These are phyloP conservation scores for Penicillium italicum DNA, from an alignment of 2,329 filamentous ascomycete species.

Conservation along the genomic window DNA sequence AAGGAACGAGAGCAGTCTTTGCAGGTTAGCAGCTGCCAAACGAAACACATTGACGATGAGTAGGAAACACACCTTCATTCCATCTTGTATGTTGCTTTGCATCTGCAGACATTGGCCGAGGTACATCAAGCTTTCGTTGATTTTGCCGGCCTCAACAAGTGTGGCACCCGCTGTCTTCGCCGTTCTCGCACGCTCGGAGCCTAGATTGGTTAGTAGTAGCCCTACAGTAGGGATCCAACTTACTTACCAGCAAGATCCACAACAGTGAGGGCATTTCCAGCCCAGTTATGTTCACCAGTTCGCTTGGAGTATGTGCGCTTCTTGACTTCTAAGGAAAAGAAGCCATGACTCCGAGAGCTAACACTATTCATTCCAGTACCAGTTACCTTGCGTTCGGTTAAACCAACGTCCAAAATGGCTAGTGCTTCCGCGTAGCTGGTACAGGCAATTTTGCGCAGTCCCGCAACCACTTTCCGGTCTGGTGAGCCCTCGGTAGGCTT, in stretches of 20 bases:
- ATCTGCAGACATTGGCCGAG: conserved; percentile 94
- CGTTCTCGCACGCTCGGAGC: conserved; percentile 84
- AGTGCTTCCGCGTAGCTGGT: conserved; percentile 76
- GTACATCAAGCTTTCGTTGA: conserved; percentile 98
- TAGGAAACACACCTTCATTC: conserved; percentile 60
- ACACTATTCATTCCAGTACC: conserved; percentile 92
- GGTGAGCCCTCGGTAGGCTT: conserved; percentile 85
- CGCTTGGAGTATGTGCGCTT: conserved; percentile 59
- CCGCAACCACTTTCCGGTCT: conserved; percentile 91
- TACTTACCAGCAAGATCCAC: conserved; percentile 77
- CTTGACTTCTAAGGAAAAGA: conserved; percentile 94
- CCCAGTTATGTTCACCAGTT: conserved; percentile 61
- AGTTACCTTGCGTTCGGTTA: conserved; percentile 81
- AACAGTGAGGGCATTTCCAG: conserved; percentile 74
- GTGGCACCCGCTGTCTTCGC: conserved; percentile 93
- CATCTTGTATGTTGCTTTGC: conserved; percentile 74
- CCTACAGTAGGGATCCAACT: background rate
- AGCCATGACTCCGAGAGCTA: conserved; percentile 88
- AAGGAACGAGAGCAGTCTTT: conserved; percentile 70
- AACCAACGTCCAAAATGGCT: conserved; percentile 82
- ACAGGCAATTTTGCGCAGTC: conserved; percentile 85
- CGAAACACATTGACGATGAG: background rate
- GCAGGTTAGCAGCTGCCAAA: conserved; percentile 11
- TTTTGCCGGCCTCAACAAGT: conserved; percentile 92
- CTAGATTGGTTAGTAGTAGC: conserved; percentile 34